These are phyloP conservation scores for Ceratocystis alfenasii DNA, from an alignment of 2,329 filamentous ascomycete genomes.

Conservation along the genomic window DNA sequence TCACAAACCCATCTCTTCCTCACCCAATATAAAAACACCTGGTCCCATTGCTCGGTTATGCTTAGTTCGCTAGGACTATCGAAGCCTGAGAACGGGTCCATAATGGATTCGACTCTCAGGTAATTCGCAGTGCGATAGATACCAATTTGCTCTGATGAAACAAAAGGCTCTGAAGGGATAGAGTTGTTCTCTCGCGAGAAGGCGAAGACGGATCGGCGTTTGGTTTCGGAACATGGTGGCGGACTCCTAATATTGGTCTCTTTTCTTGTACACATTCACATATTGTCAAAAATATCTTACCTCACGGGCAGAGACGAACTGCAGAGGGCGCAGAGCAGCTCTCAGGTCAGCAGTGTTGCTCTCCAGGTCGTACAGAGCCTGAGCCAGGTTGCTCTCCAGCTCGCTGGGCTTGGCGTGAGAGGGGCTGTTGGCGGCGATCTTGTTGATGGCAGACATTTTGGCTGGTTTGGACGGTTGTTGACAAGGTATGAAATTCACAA, in stretches of 20 bases:
- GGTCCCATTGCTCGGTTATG: conserved; percentile 8
- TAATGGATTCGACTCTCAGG: conserved; percentile 7
- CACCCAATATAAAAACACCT: conserved; percentile 7
- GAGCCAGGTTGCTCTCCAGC: conserved; percentile 93
- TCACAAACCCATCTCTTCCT: conserved; percentile 15
- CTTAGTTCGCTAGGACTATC: conserved; percentile 16
- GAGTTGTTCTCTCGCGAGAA: conserved; percentile 16
- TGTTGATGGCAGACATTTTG: conserved; percentile 76
- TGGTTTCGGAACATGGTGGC: conserved; percentile 21
- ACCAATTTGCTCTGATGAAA: background rate
- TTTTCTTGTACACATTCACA: conserved; percentile 1
- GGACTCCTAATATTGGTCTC: conserved; percentile 6
- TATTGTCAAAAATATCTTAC: conserved; percentile 50
- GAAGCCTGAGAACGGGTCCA: background rate
- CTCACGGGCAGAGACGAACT: conserved; percentile 98
- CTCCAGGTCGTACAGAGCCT: conserved; percentile 97
- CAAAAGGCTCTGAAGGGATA: conserved; percentile 15
- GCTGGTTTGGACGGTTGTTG: conserved; percentile 32
- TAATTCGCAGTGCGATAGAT: background rate
- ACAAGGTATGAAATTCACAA: background rate
- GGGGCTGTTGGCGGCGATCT: conserved; percentile 95
- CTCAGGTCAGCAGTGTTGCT: conserved; percentile 98
- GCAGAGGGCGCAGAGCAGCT: conserved; percentile 87
- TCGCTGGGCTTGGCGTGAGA: conserved; percentile 93
- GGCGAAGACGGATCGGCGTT: conserved; percentile 21